Evolutionary conservation across 352 stramenopile genomes (phyloP), one percentile per base, ranked within the genome.

Genomic region (Phytophthora ramorum): DNA sequence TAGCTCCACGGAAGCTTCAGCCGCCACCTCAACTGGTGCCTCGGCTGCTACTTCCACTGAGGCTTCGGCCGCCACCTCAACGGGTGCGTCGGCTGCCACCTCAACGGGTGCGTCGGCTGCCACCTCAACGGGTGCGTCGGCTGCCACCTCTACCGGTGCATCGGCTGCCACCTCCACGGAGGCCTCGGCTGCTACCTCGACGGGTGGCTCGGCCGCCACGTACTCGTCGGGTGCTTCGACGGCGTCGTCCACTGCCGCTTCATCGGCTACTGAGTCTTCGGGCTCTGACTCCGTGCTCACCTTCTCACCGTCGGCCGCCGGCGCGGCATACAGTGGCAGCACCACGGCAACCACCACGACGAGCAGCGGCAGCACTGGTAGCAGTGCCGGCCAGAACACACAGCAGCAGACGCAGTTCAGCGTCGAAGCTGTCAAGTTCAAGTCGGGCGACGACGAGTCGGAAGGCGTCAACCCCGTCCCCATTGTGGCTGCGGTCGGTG

Each of bases 381-480:
- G 37, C 22, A 54, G 45, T 14, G 12, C 35, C 16, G 32, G 24
- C 20, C 19, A 63, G 49, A 48, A 19, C 35, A 66, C 53, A 16
- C 52, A 48, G 52, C 62, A 52, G 43, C 61, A 69, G 52, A 66
- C 60, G 13, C 68, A 64, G n/a, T 89, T 77, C 55, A 63, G 56
- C 19, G 61, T 60, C 4, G 66, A 85, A 16, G 19, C 63, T 1
- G 65, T 91, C 2, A 71, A 72, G 20, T 83, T 91, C 51, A 53
- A 72, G n/a, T 69, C 69, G 0, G 67, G 65, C 12, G 72, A 81
- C 1, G 64, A 54, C 3, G 24, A 58, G 0, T 41, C 57, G 0
- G 65, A 60, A 6, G 48, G 32, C 2, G 3, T 16, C 7, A 14
- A 17, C 2, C 41, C 52, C 1, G 40, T 63, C 7, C 78, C 83